Conservation (phyloP, 2,329 filamentous ascomycete genomes). For the Sclerotinia glacialis region DNA sequence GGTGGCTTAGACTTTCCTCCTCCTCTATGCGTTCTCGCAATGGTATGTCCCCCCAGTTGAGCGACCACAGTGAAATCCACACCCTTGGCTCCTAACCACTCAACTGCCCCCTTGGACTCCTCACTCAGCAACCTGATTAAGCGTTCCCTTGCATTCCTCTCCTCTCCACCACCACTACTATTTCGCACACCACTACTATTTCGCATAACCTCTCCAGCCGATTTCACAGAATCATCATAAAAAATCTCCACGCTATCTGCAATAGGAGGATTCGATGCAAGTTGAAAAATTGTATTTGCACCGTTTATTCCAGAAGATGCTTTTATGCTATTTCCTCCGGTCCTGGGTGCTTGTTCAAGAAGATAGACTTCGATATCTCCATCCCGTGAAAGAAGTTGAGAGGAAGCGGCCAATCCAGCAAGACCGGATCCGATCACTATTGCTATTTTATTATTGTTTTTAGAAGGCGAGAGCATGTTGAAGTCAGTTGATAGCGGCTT, state of each 20-base stretch:
- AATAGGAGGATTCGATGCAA: conserved; percentile 37
- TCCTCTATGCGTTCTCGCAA: conserved; percentile 57
- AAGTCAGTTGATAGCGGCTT: background rate
- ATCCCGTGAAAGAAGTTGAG: conserved; percentile 52
- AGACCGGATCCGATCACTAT: conserved; percentile 65
- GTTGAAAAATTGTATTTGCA: conserved; percentile 57
- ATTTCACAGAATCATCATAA: conserved; percentile 55
- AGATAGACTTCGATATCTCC: conserved; percentile 49
- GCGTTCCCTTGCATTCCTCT: conserved; percentile 38
- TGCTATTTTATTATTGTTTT: conserved; percentile 38
- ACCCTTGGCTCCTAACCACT: conserved; percentile 56
- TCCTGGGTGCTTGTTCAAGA: conserved; percentile 57
- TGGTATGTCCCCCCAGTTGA: conserved; percentile 57
- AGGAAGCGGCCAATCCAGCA: conserved; percentile 59
- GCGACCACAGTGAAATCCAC: conserved; percentile 59
- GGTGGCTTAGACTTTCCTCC: conserved; percentile 52
- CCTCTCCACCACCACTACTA: conserved; percentile 13
- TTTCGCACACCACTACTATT: conserved; percentile 21
- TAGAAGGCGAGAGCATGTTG: background rate
- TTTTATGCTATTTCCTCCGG: conserved; percentile 65
- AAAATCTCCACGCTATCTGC: conserved; percentile 43
- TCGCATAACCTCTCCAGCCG: conserved; percentile 46
- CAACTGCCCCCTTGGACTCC: conserved; percentile 49
- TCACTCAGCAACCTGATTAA: conserved; percentile 51
- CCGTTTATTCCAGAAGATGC: conserved; percentile 66